A percentile compares a stretch with the other conserved stretches of the same genome.
phyloP scores from a whole-genome alignment of 768 basidiomycete species.

The Auricularia auricula-judae region DNA sequence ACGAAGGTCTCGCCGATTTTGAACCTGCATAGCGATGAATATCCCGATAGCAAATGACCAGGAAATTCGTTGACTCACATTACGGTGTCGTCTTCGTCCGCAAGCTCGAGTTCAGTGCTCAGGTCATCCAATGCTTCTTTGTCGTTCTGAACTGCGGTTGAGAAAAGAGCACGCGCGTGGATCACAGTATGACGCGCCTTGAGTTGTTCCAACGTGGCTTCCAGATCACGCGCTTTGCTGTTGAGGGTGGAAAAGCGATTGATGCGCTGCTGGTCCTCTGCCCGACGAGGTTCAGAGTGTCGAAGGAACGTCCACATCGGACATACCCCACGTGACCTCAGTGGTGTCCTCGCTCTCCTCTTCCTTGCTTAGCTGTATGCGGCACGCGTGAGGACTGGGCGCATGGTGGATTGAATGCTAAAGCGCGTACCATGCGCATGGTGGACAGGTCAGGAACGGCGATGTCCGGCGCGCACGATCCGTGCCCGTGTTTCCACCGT shows the following conservation, averaged over 20 bases:
- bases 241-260: constrained; percentile 89
- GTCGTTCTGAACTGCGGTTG: constrained; percentile 56
- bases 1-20: constrained; percentile 84
- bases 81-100: constrained; percentile 73
- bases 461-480: neutral
- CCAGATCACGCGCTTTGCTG: constrained; percentile 56
- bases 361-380: constrained; percentile 52
- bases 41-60: neutral
- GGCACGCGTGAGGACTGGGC: neutral
- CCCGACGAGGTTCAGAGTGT: constrained; percentile 20
- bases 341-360: constrained; percentile 65
- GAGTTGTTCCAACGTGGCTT: constrained; percentile 59
- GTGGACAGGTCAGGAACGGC: constrained; percentile 13
- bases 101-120: constrained; percentile 75
- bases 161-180: constrained; percentile 1
- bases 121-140: constrained; percentile 92
- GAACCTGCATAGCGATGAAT: constrained; percentile 40
- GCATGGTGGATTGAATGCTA: neutral
- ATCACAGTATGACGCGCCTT: constrained; percentile 32
- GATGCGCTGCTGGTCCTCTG: constrained; percentile 79
- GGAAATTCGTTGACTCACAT: constrained; percentile 36
- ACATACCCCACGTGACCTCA: constrained; percentile 78
- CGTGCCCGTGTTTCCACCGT: neutral
- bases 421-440: constrained; percentile 44
- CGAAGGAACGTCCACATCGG: constrained; percentile 1